Conservation (phyloP, 1,284 basidiomycete species). For the Ganoderma leucocontextum region DNA sequence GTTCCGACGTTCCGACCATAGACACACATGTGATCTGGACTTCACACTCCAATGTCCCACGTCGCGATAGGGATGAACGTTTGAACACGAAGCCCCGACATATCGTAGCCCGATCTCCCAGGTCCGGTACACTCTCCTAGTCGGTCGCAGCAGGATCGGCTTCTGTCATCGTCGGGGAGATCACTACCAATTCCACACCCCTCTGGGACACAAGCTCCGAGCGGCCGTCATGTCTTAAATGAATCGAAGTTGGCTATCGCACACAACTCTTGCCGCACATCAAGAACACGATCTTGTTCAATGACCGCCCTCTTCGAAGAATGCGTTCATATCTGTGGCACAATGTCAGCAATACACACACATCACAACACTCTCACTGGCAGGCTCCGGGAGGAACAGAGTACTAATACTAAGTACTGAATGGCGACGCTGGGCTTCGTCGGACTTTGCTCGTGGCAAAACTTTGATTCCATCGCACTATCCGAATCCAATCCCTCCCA, state of each 20-base stretch:
- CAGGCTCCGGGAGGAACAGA: conserved; percentile 3
- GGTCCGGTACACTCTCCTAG: not conserved
- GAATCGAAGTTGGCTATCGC: conserved; percentile 7
- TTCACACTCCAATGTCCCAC: not conserved
- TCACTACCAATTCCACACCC: conserved; percentile 16
- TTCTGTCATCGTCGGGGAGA: conserved; percentile 13
- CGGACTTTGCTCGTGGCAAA: conserved; percentile 18
- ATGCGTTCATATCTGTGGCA: not conserved
- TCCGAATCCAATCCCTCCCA: conserved; percentile 13
- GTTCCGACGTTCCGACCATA: conserved; percentile 1
- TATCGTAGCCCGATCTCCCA: conserved; percentile 1
- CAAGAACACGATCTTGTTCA: conserved; percentile 4
- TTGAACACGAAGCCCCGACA: not conserved
- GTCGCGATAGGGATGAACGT: conserved; percentile 3
- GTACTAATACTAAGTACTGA: not conserved
- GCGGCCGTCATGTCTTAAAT: not conserved
- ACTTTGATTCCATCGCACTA: conserved; percentile 21
- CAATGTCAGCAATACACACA: not conserved
- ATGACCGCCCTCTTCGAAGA: conserved; percentile 9
- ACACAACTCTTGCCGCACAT: not conserved
- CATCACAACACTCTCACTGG: not conserved
- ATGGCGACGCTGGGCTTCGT: conserved; percentile 6
- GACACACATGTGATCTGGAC: not conserved
- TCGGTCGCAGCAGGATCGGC: not conserved
- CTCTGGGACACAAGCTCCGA: conserved; percentile 1